Conservation (phyloP, 2,329 filamentous ascomycete genomes). For the Parascedosporium putredinis region DNA sequence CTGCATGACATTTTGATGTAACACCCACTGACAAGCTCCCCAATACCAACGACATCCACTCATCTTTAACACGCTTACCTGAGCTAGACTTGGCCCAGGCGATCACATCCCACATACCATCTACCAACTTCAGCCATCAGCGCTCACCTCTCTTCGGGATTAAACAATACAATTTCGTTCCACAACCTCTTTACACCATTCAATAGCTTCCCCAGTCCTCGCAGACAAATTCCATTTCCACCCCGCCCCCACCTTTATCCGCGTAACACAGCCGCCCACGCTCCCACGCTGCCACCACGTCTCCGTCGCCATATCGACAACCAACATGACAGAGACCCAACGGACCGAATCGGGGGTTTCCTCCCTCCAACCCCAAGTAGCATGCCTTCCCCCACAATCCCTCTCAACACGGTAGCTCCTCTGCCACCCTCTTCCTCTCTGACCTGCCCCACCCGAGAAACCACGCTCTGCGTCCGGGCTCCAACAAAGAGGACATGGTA, state of each 20-base stretch:
- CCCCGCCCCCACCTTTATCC: background rate
- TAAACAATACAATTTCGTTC: too few relatives aligned
- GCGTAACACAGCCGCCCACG: too few relatives aligned
- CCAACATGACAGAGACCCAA: slow-evolving; percentile 18
- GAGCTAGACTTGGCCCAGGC: background rate
- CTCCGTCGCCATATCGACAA: background rate
- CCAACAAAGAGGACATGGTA: slow-evolving; percentile 49
- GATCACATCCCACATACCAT: background rate
- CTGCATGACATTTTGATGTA: background rate
- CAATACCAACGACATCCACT: slow-evolving; percentile 7
- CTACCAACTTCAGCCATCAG: too few relatives aligned
- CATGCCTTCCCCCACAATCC: slow-evolving; percentile 46
- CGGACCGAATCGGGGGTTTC: slow-evolving; percentile 37
- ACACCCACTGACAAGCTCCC: slow-evolving; percentile 10
- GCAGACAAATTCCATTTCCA: too few relatives aligned
- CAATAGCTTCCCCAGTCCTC: too few relatives aligned
- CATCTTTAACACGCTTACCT: background rate
- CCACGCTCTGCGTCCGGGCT: slow-evolving; percentile 42
- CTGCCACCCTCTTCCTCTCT: slow-evolving; percentile 22
- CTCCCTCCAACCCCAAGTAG: slow-evolving; percentile 25
- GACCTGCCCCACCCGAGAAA: slow-evolving; percentile 45
- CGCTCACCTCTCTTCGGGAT: too few relatives aligned
- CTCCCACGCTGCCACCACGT: background rate
- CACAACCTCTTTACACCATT: too few relatives aligned
- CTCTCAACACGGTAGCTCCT: slow-evolving; percentile 29